Evolutionary conservation across 2,329 filamentous ascomycete species (phyloP), one percentile per base, ranked within the genome.

Genomic region (Graphiopsis chlorocephala): DNA sequence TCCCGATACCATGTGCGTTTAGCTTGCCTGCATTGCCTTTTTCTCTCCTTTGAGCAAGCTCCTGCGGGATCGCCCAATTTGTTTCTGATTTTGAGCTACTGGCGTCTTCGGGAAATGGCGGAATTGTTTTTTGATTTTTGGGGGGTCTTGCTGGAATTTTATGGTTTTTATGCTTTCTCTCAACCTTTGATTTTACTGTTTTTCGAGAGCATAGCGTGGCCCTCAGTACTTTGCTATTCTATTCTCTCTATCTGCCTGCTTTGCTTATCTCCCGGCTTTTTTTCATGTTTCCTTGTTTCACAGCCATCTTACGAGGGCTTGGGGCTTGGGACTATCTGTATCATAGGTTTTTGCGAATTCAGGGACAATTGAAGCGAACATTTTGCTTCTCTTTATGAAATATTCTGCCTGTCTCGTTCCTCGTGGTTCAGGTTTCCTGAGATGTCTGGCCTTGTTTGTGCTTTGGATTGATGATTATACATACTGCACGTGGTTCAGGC

Each of bases 1-100:
- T 55, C n/a, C 33, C 48, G 60, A 62, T 62, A 62, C 60, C 60
- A 62, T 62, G 60, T 62, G 60, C 60, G 60, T 62, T 62, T 55
- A 62, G 48, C 60, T 62, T 38, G 60, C 25, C 26, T 38, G 33
- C 48, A 17, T 42, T 61, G 20, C 59, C 33, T 55, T 28, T 42
- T 10, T 31, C 12, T 28, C 33, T 20, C 26, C 31, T 53, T 53
- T 20, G 33, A 29, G 26, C 45, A 35, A 4, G 31, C 23, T 45
- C 48, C 55, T 20, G n/a, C 55, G 55, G 55, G 55, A 58, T 10
- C 45, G 53, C 31, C 26, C 7, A n/a, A n/a, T 35, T 12, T 12
- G 31, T 55, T 26, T 42, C 14, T 42, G n/a, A 26, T 31, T 35
- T 57, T 31, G 58, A 62, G 48, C 60, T 55, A 53, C 12, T 31